Base-by-base conservation (phyloP, 306 rosid genomes). In the Cicer cuneatum region DNA sequence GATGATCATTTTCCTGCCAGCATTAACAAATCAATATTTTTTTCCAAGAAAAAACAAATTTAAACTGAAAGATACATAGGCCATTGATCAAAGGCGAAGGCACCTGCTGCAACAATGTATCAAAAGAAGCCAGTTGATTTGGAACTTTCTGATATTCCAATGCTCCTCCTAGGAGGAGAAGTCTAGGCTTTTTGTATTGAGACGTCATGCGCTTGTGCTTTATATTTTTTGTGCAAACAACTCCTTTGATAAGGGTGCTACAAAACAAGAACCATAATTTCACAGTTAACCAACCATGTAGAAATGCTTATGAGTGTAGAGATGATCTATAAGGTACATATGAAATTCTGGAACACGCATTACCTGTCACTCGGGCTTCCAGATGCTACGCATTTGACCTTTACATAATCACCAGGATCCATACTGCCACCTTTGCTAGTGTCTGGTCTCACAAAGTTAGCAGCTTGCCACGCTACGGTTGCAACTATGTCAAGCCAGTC, bases 141-240 rank as follows among this genome's bases (percentile, higher is more conserved):
- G 92, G 88, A 78, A 87, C 93, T 85, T 87, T 90, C 84, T 95
- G 99, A 84, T 89, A 95, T 81, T 95, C 99, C 43, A 95, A 84
- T 40, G 97, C 84, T 83, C 99, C 97, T 14, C 89, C 99, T 74
- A 94, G 62, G 63, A 84, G 83, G 37, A 94, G 93, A 33, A 94
- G 79, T 68, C 93, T 85, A 62, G 99, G 90, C 41, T 80, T 92
- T 81, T 85, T 90, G 90, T 88, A 94, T 75, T 88, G 97, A 11
- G 99, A 88, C 48, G 90, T 90, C 99, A 94, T 94, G 81, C 99
- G 97, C 85, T 94, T 94, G 84, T 94, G 99, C 90, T 87, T 94
- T 79, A 94, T 89, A 82, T 87, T 94, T 85, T 94, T 94, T 42
- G 99, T 94, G 78, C 99, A 94, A 69, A 90, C 96, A 33, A 94